Percentiles rank a stretch among this genome's conserved stretches.
Evolutionary conservation across 257 asterid genomes (phyloP).

Genomic region (Gynochthodes officinalis): DNA sequence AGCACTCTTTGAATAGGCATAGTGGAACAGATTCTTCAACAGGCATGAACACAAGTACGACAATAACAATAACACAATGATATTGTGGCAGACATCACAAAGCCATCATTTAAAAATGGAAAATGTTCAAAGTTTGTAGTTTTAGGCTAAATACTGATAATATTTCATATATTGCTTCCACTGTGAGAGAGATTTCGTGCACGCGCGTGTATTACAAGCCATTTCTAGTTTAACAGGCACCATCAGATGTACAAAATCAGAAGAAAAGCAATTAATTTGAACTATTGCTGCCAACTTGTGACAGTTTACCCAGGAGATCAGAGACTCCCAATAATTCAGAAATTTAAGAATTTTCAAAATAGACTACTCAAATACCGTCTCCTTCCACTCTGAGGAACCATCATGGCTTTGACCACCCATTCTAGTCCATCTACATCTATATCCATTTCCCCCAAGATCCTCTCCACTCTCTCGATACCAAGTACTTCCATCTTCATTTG

Average conservation of each 20-base stretch:
- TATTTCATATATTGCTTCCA: neutral
- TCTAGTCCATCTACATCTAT: conserved; percentile 86
- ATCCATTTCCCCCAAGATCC: conserved; percentile 93
- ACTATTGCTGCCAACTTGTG: neutral
- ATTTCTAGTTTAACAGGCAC: neutral
- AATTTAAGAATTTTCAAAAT: conserved; percentile 12
- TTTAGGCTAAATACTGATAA: neutral
- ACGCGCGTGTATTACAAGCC: neutral
- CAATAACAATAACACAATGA: neutral
- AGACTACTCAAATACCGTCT: conserved; percentile 55
- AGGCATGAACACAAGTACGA: neutral
- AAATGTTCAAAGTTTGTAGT: neutral
- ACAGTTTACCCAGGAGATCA: neutral
- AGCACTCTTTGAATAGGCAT: neutral
- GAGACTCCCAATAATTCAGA: conserved; percentile 1
- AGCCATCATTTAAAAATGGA: neutral
- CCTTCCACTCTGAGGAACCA: conserved; percentile 88
- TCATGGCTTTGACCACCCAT: conserved; percentile 92
- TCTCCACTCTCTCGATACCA: conserved; percentile 93
- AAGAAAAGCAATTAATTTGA: neutral
- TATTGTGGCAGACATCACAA: neutral
- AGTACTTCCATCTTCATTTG: conserved; percentile 83
- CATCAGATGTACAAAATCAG: neutral
- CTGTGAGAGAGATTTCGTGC: neutral
- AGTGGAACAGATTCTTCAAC: neutral